A percentile compares a stretch with the other conserved stretches of the same genome.
Evolutionary conservation across 2,329 filamentous ascomycete genomes (phyloP).

Genomic region (Pestalotiopsis sp.): DNA sequence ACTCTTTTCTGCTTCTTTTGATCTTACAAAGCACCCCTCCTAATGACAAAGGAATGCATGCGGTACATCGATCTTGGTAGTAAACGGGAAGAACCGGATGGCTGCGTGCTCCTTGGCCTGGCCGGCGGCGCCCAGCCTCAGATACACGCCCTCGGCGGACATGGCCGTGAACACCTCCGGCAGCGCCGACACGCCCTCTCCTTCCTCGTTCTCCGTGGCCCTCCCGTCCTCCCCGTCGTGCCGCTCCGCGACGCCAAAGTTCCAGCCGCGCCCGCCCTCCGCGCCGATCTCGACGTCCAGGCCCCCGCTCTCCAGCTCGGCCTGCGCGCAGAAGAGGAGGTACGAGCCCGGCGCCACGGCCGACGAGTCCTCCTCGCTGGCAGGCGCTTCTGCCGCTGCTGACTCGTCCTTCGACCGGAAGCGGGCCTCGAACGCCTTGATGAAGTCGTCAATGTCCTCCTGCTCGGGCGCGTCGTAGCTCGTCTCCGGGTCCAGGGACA

Average conservation of each 20-base stretch:
- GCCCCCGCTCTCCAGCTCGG: slow-evolving; percentile 18
- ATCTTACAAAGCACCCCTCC: neutral
- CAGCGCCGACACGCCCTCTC: slow-evolving; percentile 34
- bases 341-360: slow-evolving; percentile 65
- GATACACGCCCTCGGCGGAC: slow-evolving; percentile 61
- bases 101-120: neutral
- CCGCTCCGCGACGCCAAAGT: slow-evolving; percentile 25
- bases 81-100: slow-evolving; percentile 21
- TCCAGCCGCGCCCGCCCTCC: neutral
- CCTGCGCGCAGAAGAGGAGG: slow-evolving; percentile 66
- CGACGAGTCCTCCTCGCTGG: slow-evolving; percentile 32
- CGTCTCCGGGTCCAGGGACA: slow-evolving; percentile 76
- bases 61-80: slow-evolving; percentile 32
- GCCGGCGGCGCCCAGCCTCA: slow-evolving; percentile 26
- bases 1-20: neutral
- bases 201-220: slow-evolving; percentile 21
- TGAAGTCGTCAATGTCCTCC: slow-evolving; percentile 56
- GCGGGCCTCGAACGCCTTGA: slow-evolving; percentile 47
- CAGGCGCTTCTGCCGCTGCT: neutral
- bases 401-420: slow-evolving; percentile 15
- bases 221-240: slow-evolving; percentile 15
- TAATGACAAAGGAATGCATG: neutral
- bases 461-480: slow-evolving; percentile 52
- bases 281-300: neutral
- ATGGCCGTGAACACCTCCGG: slow-evolving; percentile 62